phyloP scores from a whole-genome alignment of 2,329 filamentous ascomycete species.

The Claviceps arundinis region DNA sequence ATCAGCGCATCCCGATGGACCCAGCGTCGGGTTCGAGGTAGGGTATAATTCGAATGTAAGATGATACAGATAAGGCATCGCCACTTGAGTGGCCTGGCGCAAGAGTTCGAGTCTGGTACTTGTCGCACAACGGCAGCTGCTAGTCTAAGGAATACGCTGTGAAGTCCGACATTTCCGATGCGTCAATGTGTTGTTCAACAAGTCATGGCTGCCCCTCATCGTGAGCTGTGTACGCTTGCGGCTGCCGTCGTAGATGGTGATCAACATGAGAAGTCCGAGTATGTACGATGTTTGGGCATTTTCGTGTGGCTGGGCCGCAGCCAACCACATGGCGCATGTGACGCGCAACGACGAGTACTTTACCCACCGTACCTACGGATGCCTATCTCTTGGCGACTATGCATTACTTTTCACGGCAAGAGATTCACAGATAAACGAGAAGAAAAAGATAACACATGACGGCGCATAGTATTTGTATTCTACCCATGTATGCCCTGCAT shows the following conservation, averaged over 20 bases:
- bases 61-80: slow-evolving; percentile 52
- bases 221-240: not conserved
- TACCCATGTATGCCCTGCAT: not conserved
- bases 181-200: not conserved
- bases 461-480: not conserved
- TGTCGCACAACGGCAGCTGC: too few relatives aligned
- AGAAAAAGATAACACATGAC: not conserved
- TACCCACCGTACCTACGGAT: too few relatives aligned
- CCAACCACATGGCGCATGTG: too few relatives aligned
- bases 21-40: slow-evolving; percentile 23
- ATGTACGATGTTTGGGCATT: too few relatives aligned
- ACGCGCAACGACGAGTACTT: too few relatives aligned
- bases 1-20: slow-evolving; percentile 5
- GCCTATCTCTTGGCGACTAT: too few relatives aligned
- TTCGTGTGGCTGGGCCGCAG: too few relatives aligned
- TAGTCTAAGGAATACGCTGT: not conserved
- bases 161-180: not conserved
- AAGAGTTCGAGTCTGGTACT: not conserved
- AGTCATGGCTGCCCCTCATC: not conserved
- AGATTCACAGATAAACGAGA: too few relatives aligned
- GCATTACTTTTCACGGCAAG: too few relatives aligned
- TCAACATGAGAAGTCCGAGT: too few relatives aligned
- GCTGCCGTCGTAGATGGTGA: too few relatives aligned
- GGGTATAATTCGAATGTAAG: slow-evolving; percentile 53
- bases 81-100: not conserved